Evolutionary conservation across 768 basidiomycete species (phyloP).

Genomic region (Multifurca ochricompacta): DNA sequence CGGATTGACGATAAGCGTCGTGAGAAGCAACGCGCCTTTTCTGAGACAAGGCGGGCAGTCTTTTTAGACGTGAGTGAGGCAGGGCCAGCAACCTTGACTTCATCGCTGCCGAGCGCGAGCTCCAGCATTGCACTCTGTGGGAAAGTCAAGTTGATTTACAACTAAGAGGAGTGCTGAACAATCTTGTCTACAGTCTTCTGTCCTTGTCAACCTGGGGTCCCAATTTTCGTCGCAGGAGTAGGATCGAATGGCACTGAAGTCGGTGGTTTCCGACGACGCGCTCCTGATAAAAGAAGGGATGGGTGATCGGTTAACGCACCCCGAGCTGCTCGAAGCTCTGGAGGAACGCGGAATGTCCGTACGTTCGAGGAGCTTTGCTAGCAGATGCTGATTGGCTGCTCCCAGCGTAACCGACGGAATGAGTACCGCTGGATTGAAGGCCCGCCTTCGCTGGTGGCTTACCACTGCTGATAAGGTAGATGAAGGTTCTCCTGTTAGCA

Average conservation of each 20-base stretch:
- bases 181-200: constrained; percentile 27
- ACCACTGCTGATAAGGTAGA: constrained; percentile 34
- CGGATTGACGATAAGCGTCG: constrained; percentile 49
- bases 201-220: constrained; percentile 35
- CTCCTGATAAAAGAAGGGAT: constrained; percentile 46
- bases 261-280: constrained; percentile 52
- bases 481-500: constrained; percentile 34
- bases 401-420: constrained; percentile 34
- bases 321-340: constrained; percentile 57
- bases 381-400: neutral
- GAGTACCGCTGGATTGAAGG: constrained; percentile 37
- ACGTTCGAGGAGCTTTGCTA: neutral
- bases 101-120: constrained; percentile 24
- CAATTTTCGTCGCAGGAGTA: constrained; percentile 26
- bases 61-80: constrained; percentile 27
- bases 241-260: constrained; percentile 33
- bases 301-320: constrained; percentile 37
- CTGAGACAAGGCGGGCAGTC: constrained; percentile 18
- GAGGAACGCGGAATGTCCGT: constrained; percentile 75
- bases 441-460: constrained; percentile 60
- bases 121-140: constrained; percentile 41
- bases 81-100: constrained; percentile 29
- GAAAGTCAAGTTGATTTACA: constrained; percentile 33
- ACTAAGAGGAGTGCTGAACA: neutral
- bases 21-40: constrained; percentile 32